Conservation (phyloP, 2,329 filamentous ascomycete genomes). For the Aureobasidium sp. region DNA sequence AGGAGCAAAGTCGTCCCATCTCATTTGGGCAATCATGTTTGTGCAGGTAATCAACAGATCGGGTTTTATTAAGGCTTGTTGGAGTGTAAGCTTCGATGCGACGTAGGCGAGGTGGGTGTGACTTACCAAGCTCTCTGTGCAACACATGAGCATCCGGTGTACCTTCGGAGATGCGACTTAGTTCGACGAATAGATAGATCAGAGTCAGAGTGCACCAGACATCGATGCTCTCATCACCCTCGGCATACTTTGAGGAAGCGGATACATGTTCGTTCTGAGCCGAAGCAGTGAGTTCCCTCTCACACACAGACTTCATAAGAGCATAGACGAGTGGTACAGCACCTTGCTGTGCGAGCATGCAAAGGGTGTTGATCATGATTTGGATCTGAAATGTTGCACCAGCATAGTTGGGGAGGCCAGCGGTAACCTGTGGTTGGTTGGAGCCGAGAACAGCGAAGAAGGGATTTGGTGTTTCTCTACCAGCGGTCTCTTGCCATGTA, state of each 20-base stretch:
- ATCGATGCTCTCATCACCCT: conserved; percentile 30
- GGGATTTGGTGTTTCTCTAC: conserved; percentile 19
- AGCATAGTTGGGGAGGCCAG: not conserved
- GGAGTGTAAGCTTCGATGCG: not conserved
- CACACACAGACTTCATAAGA: conserved; percentile 27
- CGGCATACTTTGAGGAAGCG: not conserved
- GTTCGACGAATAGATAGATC: conserved; percentile 42
- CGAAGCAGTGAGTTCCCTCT: conserved; percentile 17
- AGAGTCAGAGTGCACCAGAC: conserved; percentile 43
- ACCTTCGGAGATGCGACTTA: conserved; percentile 30
- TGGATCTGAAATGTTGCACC: conserved; percentile 12
- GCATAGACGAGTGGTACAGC: conserved; percentile 35
- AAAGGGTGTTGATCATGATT: conserved; percentile 38
- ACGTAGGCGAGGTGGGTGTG: not conserved
- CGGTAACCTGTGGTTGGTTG: conserved; percentile 1
- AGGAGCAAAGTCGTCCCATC: conserved; percentile 52
- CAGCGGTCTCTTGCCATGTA: conserved; percentile 44
- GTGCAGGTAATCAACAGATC: conserved; percentile 65
- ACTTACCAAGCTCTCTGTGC: conserved; percentile 20
- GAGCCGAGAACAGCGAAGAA: conserved; percentile 10
- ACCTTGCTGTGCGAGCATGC: conserved; percentile 32
- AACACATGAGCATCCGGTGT: conserved; percentile 20
- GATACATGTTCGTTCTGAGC: conserved; percentile 1
- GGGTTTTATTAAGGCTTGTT: conserved; percentile 35
- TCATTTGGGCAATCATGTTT: conserved; percentile 42